Base-by-base conservation (phyloP, 306 rosid species). In the Sesbania bispinosa region DNA sequence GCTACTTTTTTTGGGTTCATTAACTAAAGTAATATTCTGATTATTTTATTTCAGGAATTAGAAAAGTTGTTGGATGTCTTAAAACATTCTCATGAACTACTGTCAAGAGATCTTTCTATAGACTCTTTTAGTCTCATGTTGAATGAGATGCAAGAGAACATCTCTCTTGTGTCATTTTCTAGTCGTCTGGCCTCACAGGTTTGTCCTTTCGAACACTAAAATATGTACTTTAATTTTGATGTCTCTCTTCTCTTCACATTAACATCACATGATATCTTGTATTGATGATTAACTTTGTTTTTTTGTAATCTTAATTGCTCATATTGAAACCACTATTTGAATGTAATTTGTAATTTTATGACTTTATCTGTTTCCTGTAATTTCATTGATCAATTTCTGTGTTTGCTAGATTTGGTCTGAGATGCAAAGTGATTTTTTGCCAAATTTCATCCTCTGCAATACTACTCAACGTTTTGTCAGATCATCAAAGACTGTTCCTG, bases 171-270 rank as follows among this genome's bases (percentile, higher is more conserved):
- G 63, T 94, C 98, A 75, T 94, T 90, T 86, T 94, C 97, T 53
- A 84, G 98, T 75, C 88, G 98, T 68, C 87, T 94, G 77, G 95
- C 97, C 69, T 94, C 97, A 4, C 98, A 94, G 98, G 98, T 94
- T 74, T 65, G 70, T 66, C 36, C 58, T 51, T 81, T n/a, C 68
- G 70, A 43, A 71, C 71, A 47, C 62, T 66, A 67, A 61, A 60
- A 29, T 5, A 48, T 45, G 8, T 60, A 13, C 32, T 73, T 68
- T 48, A 4, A 27, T 60, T 61, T 67, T 72, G 67, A 38, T 62
- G 7, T 58, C 38, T 69, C 57, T 64, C 23, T 76, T 33, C 52
- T 33, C 39, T 21, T 11, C 43, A 35, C 21, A 46, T 27, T 66
- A 51, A 20, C 47, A 55, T 65, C 0, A 48, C 11, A 21, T 14